phyloP scores from a whole-genome alignment of 306 rosid species.

The Prunus salicina region DNA sequence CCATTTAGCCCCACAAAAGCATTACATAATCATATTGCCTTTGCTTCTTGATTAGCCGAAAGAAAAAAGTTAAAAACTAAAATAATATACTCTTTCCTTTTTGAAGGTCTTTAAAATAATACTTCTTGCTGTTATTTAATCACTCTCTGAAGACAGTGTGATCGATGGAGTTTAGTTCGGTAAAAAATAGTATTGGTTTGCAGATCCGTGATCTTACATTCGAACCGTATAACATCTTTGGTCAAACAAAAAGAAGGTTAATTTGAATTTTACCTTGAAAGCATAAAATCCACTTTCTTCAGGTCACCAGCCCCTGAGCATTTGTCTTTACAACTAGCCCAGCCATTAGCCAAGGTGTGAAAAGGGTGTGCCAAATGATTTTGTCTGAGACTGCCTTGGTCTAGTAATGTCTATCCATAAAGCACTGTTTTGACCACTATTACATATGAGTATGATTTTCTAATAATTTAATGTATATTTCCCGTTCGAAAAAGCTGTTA shows the following conservation, averaged over 20 bases:
- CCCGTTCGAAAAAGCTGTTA: not conserved
- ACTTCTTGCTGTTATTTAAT: not conserved
- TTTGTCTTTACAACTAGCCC: not conserved
- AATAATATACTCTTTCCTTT: not conserved
- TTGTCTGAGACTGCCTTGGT: slow-evolving; percentile 18
- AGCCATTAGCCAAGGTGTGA: slow-evolving; percentile 7
- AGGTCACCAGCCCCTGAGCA: not conserved
- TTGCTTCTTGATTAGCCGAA: slow-evolving; percentile 12
- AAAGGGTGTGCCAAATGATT: slow-evolving; percentile 26
- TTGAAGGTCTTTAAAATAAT: not conserved
- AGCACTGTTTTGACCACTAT: slow-evolving; percentile 16
- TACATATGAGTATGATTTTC: not conserved
- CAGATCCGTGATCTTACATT: too few species aligned
- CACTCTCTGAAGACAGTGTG: not conserved
- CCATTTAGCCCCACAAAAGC: not conserved
- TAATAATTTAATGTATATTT: not conserved
- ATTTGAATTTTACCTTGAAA: not conserved
- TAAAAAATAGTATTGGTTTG: too few species aligned
- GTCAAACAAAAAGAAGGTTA: too few species aligned
- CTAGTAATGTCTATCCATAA: not conserved
- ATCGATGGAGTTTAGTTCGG: too few species aligned
- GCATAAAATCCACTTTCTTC: slow-evolving; percentile 10
- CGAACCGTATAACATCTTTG: too few species aligned
- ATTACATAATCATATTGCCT: slow-evolving; percentile 7
- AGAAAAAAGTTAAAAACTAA: not conserved